Conservation (phyloP, 177 flowering plant species). For the Vitis hybrid region DNA sequence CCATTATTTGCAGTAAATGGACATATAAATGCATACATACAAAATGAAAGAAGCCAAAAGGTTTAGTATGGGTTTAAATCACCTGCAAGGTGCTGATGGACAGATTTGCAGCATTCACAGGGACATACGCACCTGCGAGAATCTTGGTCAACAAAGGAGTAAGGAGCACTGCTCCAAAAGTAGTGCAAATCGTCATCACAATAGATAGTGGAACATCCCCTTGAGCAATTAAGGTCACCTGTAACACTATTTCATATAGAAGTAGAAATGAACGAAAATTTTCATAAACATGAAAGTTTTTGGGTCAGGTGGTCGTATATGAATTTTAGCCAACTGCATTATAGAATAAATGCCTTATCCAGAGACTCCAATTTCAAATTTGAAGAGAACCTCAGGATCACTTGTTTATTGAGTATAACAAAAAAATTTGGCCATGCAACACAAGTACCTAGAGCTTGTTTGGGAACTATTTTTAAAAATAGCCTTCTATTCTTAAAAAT, state of each 20-base stretch:
- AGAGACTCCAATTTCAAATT: no score
- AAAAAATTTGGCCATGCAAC: no score
- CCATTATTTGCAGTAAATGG: neutral
- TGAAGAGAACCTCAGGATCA: no score
- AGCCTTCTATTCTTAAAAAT: no score
- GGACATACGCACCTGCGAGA: slow-evolving; percentile 76
- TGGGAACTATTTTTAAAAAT: no score
- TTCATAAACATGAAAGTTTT: neutral
- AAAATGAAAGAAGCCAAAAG: neutral
- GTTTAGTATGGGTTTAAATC: neutral
- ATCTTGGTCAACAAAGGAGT: slow-evolving; percentile 71
- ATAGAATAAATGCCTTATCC: no score
- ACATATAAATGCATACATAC: neutral
- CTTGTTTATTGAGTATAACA: no score
- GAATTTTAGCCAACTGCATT: no score
- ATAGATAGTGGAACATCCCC: slow-evolving; percentile 89
- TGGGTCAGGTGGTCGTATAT: no score
- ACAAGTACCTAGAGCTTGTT: no score
- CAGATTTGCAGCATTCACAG: slow-evolving; percentile 69
- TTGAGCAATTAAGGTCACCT: slow-evolving; percentile 87
- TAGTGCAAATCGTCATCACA: slow-evolving; percentile 81
- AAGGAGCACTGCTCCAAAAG: slow-evolving; percentile 72
- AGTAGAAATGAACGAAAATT: slow-evolving; percentile 14
- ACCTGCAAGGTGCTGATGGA: slow-evolving; percentile 87
- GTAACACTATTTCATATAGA: slow-evolving; percentile 42